phyloP scores from a whole-genome alignment of 108 stramenopile genomes.

The Bacterosira constricta region DNA sequence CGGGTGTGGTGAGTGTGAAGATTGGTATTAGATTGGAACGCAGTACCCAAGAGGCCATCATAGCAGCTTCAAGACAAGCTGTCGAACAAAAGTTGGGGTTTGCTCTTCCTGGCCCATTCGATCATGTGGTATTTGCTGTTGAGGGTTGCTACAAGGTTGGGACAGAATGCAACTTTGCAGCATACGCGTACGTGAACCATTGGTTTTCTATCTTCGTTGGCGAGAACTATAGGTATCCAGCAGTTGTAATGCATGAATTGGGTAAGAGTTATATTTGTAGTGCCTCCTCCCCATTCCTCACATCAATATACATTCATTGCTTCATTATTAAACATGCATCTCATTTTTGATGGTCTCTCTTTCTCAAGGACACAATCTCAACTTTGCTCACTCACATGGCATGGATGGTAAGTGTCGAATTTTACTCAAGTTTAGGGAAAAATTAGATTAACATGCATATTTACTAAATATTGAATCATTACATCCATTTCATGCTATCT shows the following conservation, averaged over 20 bases:
- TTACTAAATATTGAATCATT: no score
- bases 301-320: no score
- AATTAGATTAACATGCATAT: no score
- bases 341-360: no score
- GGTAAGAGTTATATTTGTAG: no score
- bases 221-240: slow-evolving; percentile 30
- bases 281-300: no score
- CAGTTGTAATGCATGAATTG: slow-evolving; percentile 16
- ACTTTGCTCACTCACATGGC: no score
- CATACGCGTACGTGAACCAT: slow-evolving; percentile 35
- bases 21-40: slow-evolving; percentile 12
- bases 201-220: slow-evolving; percentile 37
- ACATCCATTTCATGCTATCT: no score
- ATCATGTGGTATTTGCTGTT: slow-evolving; percentile 38
- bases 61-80: not conserved
- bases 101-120: slow-evolving; percentile 30
- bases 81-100: slow-evolving; percentile 16
- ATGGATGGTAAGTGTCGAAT: no score
- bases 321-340: no score
- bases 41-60: slow-evolving; percentile 5
- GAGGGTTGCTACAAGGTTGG: slow-evolving; percentile 24
- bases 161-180: slow-evolving; percentile 2
- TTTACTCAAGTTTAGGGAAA: no score
- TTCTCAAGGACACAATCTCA: no score
- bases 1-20: slow-evolving; percentile 36